A percentile compares a stretch with the other conserved stretches of the same genome.
Conservation (phyloP, 2,329 filamentous ascomycete species). For the Talaromyces sp. region DNA sequence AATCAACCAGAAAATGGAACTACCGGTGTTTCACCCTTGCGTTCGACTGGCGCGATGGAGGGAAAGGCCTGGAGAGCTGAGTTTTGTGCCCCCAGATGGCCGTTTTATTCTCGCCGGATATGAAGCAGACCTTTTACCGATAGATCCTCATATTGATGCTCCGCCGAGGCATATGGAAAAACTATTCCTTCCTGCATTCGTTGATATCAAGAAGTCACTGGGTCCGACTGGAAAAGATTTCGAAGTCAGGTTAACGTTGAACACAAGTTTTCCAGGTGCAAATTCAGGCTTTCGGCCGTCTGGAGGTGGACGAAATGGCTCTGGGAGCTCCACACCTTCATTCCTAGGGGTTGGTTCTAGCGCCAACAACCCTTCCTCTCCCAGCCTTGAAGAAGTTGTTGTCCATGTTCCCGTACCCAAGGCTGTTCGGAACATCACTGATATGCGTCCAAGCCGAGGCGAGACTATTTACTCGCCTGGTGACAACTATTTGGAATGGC, state of each 20-base stretch:
- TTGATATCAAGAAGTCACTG: conserved; percentile 76
- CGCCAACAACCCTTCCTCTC: conserved; percentile 55
- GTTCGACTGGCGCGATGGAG: conserved; percentile 87
- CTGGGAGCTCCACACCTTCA: conserved; percentile 44
- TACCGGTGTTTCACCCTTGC: conserved; percentile 94
- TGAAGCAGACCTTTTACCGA: conserved; percentile 82
- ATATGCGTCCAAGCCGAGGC: conserved; percentile 73
- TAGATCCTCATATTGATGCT: conserved; percentile 54
- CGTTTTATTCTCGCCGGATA: conserved; percentile 91
- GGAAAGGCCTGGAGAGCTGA: conserved; percentile 83
- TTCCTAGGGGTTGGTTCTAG: conserved; percentile 43
- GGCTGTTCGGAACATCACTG: conserved; percentile 74
- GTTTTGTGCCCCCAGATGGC: conserved; percentile 91
- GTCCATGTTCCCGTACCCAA: conserved; percentile 74
- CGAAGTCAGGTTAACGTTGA: conserved; percentile 72
- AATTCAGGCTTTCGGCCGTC: conserved; percentile 36
- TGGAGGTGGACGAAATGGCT: conserved; percentile 29
- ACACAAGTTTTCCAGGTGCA: conserved; percentile 57
- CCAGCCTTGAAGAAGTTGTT: conserved; percentile 67
- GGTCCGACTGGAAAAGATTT: conserved; percentile 76
- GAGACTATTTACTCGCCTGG: conserved; percentile 76
- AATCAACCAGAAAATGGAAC: conserved; percentile 67
- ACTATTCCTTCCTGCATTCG: conserved; percentile 72
- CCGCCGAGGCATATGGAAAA: conserved; percentile 52
- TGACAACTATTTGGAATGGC: conserved; percentile 73